These are phyloP conservation scores for Tetrapisispora pingtungensis DNA, from an alignment of 805 yeast genomes.

Conservation along the genomic window DNA sequence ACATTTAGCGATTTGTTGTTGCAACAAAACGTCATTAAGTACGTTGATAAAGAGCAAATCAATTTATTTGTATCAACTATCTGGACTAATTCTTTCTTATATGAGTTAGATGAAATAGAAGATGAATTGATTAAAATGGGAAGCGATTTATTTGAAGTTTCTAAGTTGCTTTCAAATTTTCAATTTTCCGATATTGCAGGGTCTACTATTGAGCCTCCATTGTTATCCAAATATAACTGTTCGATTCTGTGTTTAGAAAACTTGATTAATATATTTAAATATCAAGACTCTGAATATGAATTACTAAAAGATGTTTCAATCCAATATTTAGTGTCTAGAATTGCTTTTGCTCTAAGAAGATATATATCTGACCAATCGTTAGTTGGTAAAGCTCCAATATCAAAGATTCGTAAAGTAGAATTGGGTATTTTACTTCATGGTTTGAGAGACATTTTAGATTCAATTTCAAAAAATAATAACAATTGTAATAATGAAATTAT, in stretches of 20 bases:
- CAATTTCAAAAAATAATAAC: slow-evolving; percentile 1
- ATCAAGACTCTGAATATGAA: slow-evolving; percentile 10
- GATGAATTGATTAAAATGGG: slow-evolving; percentile 24
- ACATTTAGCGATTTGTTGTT: slow-evolving; percentile 35
- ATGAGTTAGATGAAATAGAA: slow-evolving; percentile 49
- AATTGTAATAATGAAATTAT: slow-evolving; percentile 3
- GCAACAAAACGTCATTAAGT: slow-evolving; percentile 29
- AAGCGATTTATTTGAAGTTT: slow-evolving; percentile 29
- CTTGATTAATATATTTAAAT: slow-evolving; percentile 35
- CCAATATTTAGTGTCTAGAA: slow-evolving; percentile 46
- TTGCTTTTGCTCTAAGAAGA: slow-evolving; percentile 51
- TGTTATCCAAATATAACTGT: slow-evolving; percentile 37
- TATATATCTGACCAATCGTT: slow-evolving; percentile 55
- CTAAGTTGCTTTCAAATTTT: slow-evolving; percentile 32
- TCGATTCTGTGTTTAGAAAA: slow-evolving; percentile 49
- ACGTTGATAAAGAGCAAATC: slow-evolving; percentile 28
- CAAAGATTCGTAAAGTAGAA: slow-evolving; percentile 57
- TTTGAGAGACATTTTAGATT: slow-evolving; percentile 24
- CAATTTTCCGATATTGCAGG: slow-evolving; percentile 48
- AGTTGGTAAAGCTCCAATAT: slow-evolving; percentile 52
- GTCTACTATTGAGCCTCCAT: slow-evolving; percentile 42
- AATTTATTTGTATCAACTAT: slow-evolving; percentile 38
- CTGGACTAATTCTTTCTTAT: slow-evolving; percentile 51
- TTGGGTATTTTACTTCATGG: slow-evolving; percentile 40
- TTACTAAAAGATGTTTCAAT: slow-evolving; percentile 25